phyloP scores from a whole-genome alignment of 768 basidiomycete genomes.

The Chalciporus piperatus region DNA sequence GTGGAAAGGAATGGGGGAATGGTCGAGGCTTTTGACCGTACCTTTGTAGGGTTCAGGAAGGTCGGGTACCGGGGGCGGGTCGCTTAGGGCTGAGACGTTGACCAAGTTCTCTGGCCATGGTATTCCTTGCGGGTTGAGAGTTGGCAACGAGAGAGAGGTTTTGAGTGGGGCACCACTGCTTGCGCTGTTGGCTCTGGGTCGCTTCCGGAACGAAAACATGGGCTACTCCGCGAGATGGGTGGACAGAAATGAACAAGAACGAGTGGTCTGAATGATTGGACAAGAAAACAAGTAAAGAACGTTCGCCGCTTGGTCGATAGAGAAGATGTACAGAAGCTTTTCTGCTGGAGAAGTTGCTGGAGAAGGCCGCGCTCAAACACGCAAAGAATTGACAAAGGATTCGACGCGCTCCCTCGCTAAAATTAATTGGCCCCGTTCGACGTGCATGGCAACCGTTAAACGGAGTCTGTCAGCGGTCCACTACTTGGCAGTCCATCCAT shows the following conservation, averaged over 20 bases:
- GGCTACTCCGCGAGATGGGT: slow-evolving; percentile 18
- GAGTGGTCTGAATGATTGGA: slow-evolving; percentile 22
- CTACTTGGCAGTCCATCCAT: too few relatives aligned
- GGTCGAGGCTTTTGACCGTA: slow-evolving; percentile 64
- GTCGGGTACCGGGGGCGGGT: slow-evolving; percentile 33
- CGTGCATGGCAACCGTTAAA: slow-evolving; percentile 25
- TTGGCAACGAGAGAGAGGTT: slow-evolving; percentile 79
- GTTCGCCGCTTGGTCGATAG: slow-evolving; percentile 14
- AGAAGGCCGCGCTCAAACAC: slow-evolving; percentile 16
- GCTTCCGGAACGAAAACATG: slow-evolving; percentile 78
- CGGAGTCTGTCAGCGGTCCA: not conserved
- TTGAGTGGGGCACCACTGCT: slow-evolving; percentile 46
- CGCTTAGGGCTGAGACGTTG: slow-evolving; percentile 63
- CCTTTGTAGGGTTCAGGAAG: slow-evolving; percentile 47
- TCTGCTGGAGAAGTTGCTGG: slow-evolving; percentile 1
- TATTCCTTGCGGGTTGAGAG: slow-evolving; percentile 69
- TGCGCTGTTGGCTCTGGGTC: slow-evolving; percentile 49
- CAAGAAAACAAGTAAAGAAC: slow-evolving; percentile 25
- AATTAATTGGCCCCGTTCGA: slow-evolving; percentile 21
- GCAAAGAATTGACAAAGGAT: slow-evolving; percentile 8
- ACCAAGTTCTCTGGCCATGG: slow-evolving; percentile 86
- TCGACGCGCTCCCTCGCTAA: slow-evolving; percentile 7
- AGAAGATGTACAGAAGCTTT: slow-evolving; percentile 14
- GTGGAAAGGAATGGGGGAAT: slow-evolving; percentile 69
- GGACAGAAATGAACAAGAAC: slow-evolving; percentile 23